These are phyloP conservation scores for Pichia cactophila DNA, from an alignment of 1,139 yeast genomes.

Conservation along the genomic window DNA sequence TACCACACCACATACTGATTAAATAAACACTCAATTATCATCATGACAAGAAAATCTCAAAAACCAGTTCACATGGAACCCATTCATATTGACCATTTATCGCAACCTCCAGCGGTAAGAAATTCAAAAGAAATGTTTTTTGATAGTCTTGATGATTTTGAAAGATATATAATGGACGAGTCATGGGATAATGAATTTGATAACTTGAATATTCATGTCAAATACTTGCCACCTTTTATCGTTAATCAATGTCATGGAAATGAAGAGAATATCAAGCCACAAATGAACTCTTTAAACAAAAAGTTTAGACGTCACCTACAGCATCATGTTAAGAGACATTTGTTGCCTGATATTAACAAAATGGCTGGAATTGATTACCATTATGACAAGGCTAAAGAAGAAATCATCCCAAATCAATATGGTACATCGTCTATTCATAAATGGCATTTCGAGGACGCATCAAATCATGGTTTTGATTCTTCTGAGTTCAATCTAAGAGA, in stretches of 20 bases:
- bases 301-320: conserved; percentile 69
- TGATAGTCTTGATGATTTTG: conserved; percentile 58
- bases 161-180: conserved; percentile 58
- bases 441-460: conserved; percentile 45
- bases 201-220: conserved; percentile 57
- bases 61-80: conserved; percentile 23
- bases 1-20: too few species aligned
- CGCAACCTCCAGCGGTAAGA: conserved; percentile 24
- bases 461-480: conserved; percentile 47
- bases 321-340: conserved; percentile 67
- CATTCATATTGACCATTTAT: conserved; percentile 24
- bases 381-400: conserved; percentile 25
- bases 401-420: conserved; percentile 31
- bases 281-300: conserved; percentile 62
- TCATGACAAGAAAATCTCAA: conserved; percentile 23
- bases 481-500: conserved; percentile 38
- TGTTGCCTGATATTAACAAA: conserved; percentile 56
- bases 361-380: conserved; percentile 43
- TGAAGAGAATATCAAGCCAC: conserved; percentile 65
- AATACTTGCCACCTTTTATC: conserved; percentile 67
- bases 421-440: conserved; percentile 25
- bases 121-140: conserved; percentile 34
- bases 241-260: conserved; percentile 60
- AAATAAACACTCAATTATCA: background rate
- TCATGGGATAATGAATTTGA: conserved; percentile 72